Evolutionary conservation across 495 filamentous ascomycete species (phyloP), one percentile per base, ranked within the genome.

Genomic region (Saxophila tyrrhenica): DNA sequence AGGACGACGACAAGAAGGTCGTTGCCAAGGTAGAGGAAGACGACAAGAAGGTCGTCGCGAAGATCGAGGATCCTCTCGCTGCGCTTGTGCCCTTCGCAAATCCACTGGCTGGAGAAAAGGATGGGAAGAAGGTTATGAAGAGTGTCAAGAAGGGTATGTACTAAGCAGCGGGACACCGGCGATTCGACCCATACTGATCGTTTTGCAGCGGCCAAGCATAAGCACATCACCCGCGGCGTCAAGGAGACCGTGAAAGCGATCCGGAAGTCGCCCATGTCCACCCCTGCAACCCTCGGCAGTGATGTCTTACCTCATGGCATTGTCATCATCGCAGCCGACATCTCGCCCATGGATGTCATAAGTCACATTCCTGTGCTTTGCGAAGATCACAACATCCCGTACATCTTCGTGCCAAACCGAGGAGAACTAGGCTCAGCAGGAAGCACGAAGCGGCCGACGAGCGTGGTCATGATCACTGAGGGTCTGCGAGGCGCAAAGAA

Each of bases 231-330:
- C 72, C 90, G 94, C 64, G 92, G 92, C 71, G 91, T 97, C 41
- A 97, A 97, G 73, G 92, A 99, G 73, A 88, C 92, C 67, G 87
- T 95, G 73, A 99, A 99, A 75, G 80, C 88, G 20, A 84, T 99
- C 62, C 86, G 90, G 70, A 95, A 95, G 73, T 86, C 85, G 3
- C 77, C 87, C 52, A 69, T 79, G 46, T 67, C 71, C 52, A 70
- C 70, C 29, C 58, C 62, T 25, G 16, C 65, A 3, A 55, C 61
- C 19, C 71, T 77, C 57, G 76, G 79, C 48, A 64, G 76, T 19
- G 29, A 35, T 5, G 20, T 46, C 17, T 49, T 39, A 8, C 79
- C 81, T 54, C 75, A 76, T 48, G 87, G 81, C 60, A 76, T 99
- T 60, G 86, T 94, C 61, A 75, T 99, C 67, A 83, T 99, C 51